These are phyloP conservation scores for Edaphochlamys debaryana DNA, from an alignment of 139 green algal species.

Conservation along the genomic window DNA sequence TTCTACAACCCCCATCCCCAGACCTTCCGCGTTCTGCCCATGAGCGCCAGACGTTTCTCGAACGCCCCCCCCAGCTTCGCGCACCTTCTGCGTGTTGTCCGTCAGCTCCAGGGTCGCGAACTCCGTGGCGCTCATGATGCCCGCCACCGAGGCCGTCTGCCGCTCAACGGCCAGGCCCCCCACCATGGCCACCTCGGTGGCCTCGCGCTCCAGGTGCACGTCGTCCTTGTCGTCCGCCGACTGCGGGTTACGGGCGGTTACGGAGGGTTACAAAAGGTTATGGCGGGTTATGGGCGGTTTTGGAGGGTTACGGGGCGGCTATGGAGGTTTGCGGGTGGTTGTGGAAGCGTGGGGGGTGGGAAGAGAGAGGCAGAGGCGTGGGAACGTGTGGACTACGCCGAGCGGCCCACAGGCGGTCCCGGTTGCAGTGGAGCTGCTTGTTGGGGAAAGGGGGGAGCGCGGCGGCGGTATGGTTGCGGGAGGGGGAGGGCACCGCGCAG, in stretches of 20 bases:
- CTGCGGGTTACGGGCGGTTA: neutral
- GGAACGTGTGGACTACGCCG: too few species aligned
- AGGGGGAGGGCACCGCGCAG: too few species aligned
- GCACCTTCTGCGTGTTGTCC: slow-evolving; percentile 63
- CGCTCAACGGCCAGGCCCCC: slow-evolving; percentile 49
- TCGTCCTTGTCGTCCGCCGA: slow-evolving; percentile 16
- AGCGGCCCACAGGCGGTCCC: too few species aligned
- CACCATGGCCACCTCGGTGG: neutral
- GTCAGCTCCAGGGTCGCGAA: slow-evolving; percentile 84
- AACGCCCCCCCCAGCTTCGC: too few species aligned
- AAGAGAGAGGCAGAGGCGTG: neutral
- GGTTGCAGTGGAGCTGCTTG: too few species aligned
- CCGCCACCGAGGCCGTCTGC: slow-evolving; percentile 59
- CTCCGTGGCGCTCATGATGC: slow-evolving; percentile 79
- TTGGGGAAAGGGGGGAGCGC: too few species aligned
- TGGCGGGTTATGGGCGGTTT: too few species aligned
- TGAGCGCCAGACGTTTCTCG: too few species aligned
- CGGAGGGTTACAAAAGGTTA: too few species aligned
- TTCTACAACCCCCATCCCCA: too few species aligned
- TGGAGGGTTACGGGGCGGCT: neutral
- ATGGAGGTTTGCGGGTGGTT: neutral
- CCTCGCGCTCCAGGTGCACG: neutral
- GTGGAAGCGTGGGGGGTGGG: neutral
- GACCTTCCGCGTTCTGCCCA: too few species aligned
- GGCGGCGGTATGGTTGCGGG: too few species aligned